Conservation (phyloP, 1,284 basidiomycete species). For the Rhodotorula sp. region DNA sequence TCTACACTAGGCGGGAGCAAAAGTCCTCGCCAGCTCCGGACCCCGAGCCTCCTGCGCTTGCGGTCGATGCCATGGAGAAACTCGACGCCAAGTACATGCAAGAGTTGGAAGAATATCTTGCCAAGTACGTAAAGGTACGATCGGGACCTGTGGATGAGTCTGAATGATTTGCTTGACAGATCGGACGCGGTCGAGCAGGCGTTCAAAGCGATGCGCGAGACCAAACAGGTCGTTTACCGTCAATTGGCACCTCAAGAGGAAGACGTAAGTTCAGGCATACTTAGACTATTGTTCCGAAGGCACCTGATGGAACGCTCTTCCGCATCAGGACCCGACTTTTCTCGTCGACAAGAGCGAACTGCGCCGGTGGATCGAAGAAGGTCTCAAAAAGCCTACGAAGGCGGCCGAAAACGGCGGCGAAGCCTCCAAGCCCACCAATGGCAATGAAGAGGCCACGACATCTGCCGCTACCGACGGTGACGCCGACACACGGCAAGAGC, state of each 20-base stretch:
- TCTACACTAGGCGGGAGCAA: conserved; percentile 61
- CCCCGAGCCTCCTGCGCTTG: conserved; percentile 56
- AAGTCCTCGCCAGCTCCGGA: neutral
- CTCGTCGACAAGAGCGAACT: conserved; percentile 63
- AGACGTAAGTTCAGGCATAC: conserved; percentile 52
- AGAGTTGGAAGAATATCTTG: conserved; percentile 59
- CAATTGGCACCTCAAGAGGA: conserved; percentile 60
- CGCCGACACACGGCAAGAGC: neutral
- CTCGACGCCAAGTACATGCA: conserved; percentile 60
- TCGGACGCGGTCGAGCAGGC: conserved; percentile 37
- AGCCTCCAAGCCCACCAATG: neutral
- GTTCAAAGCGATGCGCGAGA: conserved; percentile 57
- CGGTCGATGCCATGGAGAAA: conserved; percentile 57
- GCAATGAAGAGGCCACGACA: neutral
- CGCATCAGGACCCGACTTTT: conserved; percentile 55
- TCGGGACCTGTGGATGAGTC: neutral
- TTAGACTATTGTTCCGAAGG: neutral
- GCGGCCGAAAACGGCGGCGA: neutral
- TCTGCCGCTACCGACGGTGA: neutral
- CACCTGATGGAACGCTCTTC: conserved; percentile 17
- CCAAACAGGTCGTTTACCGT: conserved; percentile 62
- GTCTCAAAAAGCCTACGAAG: conserved; percentile 17
- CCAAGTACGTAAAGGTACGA: conserved; percentile 47
- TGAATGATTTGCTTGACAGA: neutral
- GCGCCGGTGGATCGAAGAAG: conserved; percentile 58